Conservation (phyloP, 1,139 yeast species). For the Scheffersomyces stambukii region DNA sequence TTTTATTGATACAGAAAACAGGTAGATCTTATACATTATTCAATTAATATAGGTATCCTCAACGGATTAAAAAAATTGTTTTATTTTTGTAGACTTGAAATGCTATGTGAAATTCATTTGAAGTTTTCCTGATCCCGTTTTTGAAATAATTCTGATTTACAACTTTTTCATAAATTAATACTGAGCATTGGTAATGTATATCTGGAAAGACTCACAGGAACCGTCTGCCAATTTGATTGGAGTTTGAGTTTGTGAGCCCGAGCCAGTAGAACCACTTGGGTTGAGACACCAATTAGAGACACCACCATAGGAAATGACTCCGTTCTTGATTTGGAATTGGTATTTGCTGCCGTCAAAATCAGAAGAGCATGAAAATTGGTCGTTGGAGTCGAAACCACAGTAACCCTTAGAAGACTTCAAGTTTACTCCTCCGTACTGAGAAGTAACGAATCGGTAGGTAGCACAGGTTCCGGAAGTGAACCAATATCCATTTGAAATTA, state of each 20-base stretch:
- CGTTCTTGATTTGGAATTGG: conserved; percentile 49
- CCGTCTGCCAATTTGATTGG: conserved; percentile 48
- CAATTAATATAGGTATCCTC: conserved; percentile 9
- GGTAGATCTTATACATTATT: conserved; percentile 11
- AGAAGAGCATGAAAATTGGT: conserved; percentile 31
- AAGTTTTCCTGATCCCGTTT: no score
- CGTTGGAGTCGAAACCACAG: conserved; percentile 50
- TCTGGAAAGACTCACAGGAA: conserved; percentile 23
- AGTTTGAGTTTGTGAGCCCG: conserved; percentile 41
- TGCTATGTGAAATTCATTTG: no score
- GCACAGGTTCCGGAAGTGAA: conserved; percentile 85
- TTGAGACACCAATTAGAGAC: conserved; percentile 54
- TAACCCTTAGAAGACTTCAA: conserved; percentile 66
- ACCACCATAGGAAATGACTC: conserved; percentile 61
- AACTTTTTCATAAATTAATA: no score
- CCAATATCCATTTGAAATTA: conserved; percentile 85
- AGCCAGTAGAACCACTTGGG: conserved; percentile 37
- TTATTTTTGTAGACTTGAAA: no score
- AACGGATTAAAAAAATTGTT: conserved; percentile 10
- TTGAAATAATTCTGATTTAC: no score
- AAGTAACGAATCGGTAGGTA: conserved; percentile 43
- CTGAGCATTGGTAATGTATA: conserved; percentile 4
- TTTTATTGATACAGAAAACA: conserved; percentile 5
- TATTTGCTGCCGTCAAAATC: conserved; percentile 30
- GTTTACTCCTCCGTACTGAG: conserved; percentile 65